phyloP scores from a whole-genome alignment of 176 grass and related monocot species.

The Carex kokanica region DNA sequence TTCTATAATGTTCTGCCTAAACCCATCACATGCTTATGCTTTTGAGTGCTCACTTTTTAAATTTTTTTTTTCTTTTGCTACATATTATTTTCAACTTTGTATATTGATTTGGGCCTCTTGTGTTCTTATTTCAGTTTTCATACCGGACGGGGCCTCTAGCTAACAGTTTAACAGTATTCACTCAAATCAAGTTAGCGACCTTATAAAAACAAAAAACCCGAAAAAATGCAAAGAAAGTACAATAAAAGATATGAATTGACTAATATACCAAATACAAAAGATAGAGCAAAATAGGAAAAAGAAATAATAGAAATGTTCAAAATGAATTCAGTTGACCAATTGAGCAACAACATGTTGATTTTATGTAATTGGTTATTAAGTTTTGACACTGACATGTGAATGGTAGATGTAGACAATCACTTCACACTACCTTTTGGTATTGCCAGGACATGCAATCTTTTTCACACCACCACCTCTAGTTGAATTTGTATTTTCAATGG shows the following conservation, averaged over 20 bases:
- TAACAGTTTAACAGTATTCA: not conserved
- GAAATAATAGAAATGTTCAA: not conserved
- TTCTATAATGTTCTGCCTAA: too few species aligned
- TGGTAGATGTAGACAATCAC: not conserved
- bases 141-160: not conserved
- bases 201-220: not conserved
- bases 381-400: not conserved
- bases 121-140: not conserved
- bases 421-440: constrained; percentile 1
- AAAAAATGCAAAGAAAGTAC: not conserved
- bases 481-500: not conserved
- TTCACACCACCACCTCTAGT: not conserved
- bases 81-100: not conserved
- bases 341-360: constrained; percentile 1
- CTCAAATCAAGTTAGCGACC: not conserved
- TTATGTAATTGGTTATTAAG: not conserved
- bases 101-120: not conserved
- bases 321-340: not conserved
- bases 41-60: not conserved
- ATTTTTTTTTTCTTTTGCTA: not conserved
- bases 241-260: not conserved
- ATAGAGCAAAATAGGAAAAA: not conserved
- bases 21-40: not conserved
- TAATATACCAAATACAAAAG: not conserved
- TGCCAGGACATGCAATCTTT: not conserved